Evolutionary conservation across 768 basidiomycete species (phyloP).

Genomic region (Suillus cothurnatus): DNA sequence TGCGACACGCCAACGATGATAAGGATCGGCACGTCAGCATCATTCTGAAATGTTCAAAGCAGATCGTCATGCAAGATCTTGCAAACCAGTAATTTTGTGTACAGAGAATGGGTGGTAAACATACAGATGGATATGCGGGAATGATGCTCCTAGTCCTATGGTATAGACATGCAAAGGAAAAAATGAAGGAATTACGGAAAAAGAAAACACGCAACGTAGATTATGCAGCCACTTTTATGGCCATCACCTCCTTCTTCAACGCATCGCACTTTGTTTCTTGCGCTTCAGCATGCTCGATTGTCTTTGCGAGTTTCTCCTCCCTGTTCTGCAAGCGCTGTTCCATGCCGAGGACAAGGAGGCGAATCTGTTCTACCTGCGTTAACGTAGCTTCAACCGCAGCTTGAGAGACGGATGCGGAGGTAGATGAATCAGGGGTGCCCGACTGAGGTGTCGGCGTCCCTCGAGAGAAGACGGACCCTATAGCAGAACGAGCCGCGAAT

Average conservation of each 20-base stretch:
- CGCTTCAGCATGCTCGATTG: constrained; percentile 59
- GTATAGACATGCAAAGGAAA: not conserved
- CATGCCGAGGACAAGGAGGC: constrained; percentile 72
- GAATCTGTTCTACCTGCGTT: constrained; percentile 69
- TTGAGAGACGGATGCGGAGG: constrained; percentile 22
- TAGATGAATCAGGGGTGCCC: constrained; percentile 16
- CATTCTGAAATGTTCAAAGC: not conserved
- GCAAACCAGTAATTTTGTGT: not conserved
- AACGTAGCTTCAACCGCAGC: constrained; percentile 42
- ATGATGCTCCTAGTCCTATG: constrained; percentile 5
- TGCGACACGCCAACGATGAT: not conserved
- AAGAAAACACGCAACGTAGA: constrained; percentile 5
- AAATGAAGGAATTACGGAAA: not conserved
- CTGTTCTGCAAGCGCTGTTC: constrained; percentile 67
- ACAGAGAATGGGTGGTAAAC: constrained; percentile 1
- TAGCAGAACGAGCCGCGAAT: constrained; percentile 28
- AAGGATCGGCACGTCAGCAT: not conserved
- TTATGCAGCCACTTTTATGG: constrained; percentile 23
- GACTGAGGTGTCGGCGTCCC: constrained; percentile 18
- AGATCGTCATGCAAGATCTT: not conserved
- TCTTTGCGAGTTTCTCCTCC: constrained; percentile 62
- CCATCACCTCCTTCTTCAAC: constrained; percentile 42
- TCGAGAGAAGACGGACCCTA: constrained; percentile 29
- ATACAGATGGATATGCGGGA: constrained; percentile 2
- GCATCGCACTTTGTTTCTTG: constrained; percentile 59